Evolutionary conservation across 768 basidiomycete species (phyloP), one percentile per base, ranked within the genome.

Genomic region (Lactifluus volemus): DNA sequence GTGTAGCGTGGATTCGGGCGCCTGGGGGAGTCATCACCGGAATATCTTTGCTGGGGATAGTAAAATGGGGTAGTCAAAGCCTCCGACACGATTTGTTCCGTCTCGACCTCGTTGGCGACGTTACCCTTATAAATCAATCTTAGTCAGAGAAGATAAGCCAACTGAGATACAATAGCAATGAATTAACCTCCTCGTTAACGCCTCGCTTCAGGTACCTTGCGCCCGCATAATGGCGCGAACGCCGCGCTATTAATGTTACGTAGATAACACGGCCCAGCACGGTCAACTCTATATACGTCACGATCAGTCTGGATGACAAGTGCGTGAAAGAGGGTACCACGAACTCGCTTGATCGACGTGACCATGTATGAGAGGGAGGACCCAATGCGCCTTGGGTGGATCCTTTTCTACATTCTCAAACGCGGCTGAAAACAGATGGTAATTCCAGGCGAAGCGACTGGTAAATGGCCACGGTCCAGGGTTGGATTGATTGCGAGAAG

Each of bases 101-200:
- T 97, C 74, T 99, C 97, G 2, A 99, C 97, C 72, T 98, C 97
- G 69, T 99, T 99, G 3, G 96, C 96, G 10, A 98, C 96, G 70
- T 95, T 92, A 3, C 97, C 97, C 93, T 97, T 47, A 6, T 34
- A 8, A 1, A 7, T 61, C 12, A 39, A 12, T 29, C 42, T 53
- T 36, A 53, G 51, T 47, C 25, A 36, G 7, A 3, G 17, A 9
- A 29, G 9, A 4, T 9, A 25, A 15, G 38, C 45, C 25, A 34
- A 15, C 32, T n/a, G 19, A 1, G 2, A 29, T 15, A 19, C 2
- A 48, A 42, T 42, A 14, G 38, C 38, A 25, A 14, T 25, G 15
- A 9, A 60, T 73, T 30, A 50, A 92, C 94, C 78, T 96, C 84
- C 64, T 93, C 89, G 67, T 97, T 98, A 25, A 93, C 92, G 3